Conservation (phyloP, 2,329 filamentous ascomycete species). For the Colletotrichum phormii region DNA sequence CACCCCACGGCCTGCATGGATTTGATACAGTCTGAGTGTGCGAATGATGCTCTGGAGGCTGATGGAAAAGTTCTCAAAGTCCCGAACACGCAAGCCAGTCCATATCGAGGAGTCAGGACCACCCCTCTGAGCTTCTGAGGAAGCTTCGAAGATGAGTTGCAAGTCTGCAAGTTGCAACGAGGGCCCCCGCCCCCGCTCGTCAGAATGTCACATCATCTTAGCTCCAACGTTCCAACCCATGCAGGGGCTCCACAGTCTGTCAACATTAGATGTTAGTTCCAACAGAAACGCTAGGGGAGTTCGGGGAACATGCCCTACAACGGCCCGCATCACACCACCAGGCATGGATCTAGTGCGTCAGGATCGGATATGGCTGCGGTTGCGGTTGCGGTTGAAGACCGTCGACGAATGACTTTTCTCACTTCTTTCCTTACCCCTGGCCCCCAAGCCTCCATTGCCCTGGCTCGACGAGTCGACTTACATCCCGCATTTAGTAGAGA, state of each 20-base stretch:
- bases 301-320: slow-evolving; percentile 12
- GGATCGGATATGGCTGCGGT: not conserved
- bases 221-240: slow-evolving; percentile 14
- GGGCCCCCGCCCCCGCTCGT: not conserved
- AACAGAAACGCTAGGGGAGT: not conserved
- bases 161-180: not conserved
- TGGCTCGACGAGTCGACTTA: not conserved
- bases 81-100: not conserved
- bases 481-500: not conserved
- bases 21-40: no score
- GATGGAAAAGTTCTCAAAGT: no score
- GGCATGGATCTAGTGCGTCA: not conserved
- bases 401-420: slow-evolving; percentile 14
- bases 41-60: no score
- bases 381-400: slow-evolving; percentile 15
- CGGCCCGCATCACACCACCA: slow-evolving; percentile 17
- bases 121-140: not conserved
- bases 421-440: not conserved
- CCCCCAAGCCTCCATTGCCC: not conserved
- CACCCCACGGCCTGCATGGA: no score
- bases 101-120: not conserved
- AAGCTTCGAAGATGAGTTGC: slow-evolving; percentile 11
- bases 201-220: slow-evolving; percentile 7
- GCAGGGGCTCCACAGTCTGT: slow-evolving; percentile 7
- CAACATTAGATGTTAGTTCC: not conserved